Percentiles rank a stretch among this genome's conserved stretches.
Evolutionary conservation across 192 early-diverging fungal genomes (phyloP).

Genomic region (Coemansia sp.): DNA sequence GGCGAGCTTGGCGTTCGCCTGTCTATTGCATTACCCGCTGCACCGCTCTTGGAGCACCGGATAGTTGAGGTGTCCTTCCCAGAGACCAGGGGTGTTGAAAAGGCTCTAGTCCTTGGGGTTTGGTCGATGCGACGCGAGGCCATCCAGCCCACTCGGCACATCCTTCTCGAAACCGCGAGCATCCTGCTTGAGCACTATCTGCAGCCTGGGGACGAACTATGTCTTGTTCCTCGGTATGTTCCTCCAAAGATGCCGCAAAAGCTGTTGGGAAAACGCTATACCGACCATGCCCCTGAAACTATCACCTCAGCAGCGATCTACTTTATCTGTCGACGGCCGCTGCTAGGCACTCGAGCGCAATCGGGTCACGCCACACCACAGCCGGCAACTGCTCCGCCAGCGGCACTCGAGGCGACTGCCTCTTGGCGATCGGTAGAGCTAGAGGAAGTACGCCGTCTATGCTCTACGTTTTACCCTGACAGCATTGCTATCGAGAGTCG

Average conservation of each 20-base stretch:
- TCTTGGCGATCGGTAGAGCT: background rate
- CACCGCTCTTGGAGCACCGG: slow-evolving; percentile 4
- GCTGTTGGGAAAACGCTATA: background rate
- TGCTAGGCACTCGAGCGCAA: background rate
- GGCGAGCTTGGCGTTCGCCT: slow-evolving; percentile 23
- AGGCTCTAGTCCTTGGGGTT: slow-evolving; percentile 10
- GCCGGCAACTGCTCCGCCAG: background rate
- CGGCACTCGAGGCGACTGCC: background rate
- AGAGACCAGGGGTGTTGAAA: background rate
- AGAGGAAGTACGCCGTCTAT: background rate
- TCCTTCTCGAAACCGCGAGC: slow-evolving; percentile 24
- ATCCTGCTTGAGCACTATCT: slow-evolving; percentile 33
- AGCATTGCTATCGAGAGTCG: background rate
- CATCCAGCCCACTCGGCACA: slow-evolving; percentile 18
- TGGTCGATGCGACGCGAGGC: slow-evolving; percentile 11
- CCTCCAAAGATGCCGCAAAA: background rate
- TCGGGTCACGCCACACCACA: background rate
- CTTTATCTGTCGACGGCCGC: slow-evolving; percentile 6
- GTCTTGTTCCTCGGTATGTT: slow-evolving; percentile 15
- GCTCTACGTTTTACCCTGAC: background rate
- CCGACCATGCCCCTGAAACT: background rate
- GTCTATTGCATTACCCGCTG: slow-evolving; percentile 22
- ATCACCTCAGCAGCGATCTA: slow-evolving; percentile 8
- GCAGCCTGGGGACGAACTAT: slow-evolving; percentile 17
- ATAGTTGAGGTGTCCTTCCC: slow-evolving; percentile 3